Base-by-base conservation (phyloP, 2,329 filamentous ascomycete species). In the Tolypocladium ophioglossoides region DNA sequence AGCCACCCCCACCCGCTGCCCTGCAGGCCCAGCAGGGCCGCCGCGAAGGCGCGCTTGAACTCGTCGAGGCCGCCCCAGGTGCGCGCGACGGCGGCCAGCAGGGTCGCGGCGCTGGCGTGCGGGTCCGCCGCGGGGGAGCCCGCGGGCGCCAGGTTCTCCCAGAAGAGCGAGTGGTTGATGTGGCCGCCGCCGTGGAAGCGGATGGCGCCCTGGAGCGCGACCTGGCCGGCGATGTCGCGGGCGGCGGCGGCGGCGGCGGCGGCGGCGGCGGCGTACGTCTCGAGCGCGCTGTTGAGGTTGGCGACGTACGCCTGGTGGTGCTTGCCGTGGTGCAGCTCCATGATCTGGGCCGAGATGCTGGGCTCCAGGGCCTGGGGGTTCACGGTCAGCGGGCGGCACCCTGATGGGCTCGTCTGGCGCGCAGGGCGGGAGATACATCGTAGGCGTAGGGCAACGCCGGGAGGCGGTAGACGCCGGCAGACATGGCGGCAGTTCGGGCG, bases 161-260 rank as follows among this genome's bases (percentile, higher is more conserved):
- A 96, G 78, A 96, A 96, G 38, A 96, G 82, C 0, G 83, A 85
- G 77, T 96, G 91, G 75, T 96, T 96, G 72, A 95, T 86, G 76
- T 96, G 91, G 8, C 91, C 91, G 46, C 91, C 91, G 50, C 87
- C 91, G 69, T 95, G 89, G 79, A 95, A 96, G 64, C 86, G 87
- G 74, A 95, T 84, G 57, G 80, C 80, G 20, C 78, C 74, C 62
- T 87, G 84, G n/a, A 89, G 78, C 20, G 79, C 73, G 54, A 90
- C 80, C 61, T 89, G 84, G 4, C 77, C 72, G 5, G 80, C 73
- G 53, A 88, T 77, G 60, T 89, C 81, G 59, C 76, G 74, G 41
- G 77, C 71, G 27, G 74, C 67, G 3, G 79, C 72, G n/a, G n/a
- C n/a, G n/a, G n/a, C n/a, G 41, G 77, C 71, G 27, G 74, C 67